Percentiles rank a stretch among this genome's conserved stretches.
Conservation (phyloP, 176 grass and related monocot genomes). For the Avena eriantha region DNA sequence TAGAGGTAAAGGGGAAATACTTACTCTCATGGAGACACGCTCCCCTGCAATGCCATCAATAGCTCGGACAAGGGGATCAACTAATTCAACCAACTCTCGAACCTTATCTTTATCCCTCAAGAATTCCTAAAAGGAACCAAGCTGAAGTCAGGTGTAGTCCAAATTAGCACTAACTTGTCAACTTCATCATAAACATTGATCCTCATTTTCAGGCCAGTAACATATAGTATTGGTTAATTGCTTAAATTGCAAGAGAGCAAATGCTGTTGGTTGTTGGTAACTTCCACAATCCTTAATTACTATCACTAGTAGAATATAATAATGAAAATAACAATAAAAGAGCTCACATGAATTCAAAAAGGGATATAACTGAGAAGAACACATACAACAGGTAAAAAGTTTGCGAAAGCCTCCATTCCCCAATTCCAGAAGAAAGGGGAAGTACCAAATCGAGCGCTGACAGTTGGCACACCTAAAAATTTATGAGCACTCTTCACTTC, state of each 20-base stretch:
- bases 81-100: conserved; percentile 54
- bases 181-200: conserved; percentile 19
- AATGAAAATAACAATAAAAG: neutral
- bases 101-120: conserved; percentile 85
- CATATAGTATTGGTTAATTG: neutral
- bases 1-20: conserved; percentile 31
- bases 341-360: conserved; percentile 7
- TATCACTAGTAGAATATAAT: neutral
- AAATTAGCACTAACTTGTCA: conserved; percentile 12
- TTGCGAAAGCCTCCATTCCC: conserved; percentile 93
- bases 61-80: conserved; percentile 76
- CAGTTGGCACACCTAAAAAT: conserved; percentile 85
- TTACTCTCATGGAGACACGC: conserved; percentile 83
- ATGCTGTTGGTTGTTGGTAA: neutral
- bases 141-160: conserved; percentile 23
- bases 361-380: conserved; percentile 32
- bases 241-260: conserved; percentile 6
- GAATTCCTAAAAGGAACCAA: conserved; percentile 58
- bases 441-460: conserved; percentile 95
- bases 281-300: neutral
- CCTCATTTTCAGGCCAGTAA: conserved; percentile 11
- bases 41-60: conserved; percentile 86
- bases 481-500: conserved; percentile 85
- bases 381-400: conserved; percentile 80
- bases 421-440: conserved; percentile 98